Evolutionary conservation across 495 filamentous ascomycete genomes (phyloP), one percentile per base, ranked within the genome.

Genomic region (Endocarpon pusillum): DNA sequence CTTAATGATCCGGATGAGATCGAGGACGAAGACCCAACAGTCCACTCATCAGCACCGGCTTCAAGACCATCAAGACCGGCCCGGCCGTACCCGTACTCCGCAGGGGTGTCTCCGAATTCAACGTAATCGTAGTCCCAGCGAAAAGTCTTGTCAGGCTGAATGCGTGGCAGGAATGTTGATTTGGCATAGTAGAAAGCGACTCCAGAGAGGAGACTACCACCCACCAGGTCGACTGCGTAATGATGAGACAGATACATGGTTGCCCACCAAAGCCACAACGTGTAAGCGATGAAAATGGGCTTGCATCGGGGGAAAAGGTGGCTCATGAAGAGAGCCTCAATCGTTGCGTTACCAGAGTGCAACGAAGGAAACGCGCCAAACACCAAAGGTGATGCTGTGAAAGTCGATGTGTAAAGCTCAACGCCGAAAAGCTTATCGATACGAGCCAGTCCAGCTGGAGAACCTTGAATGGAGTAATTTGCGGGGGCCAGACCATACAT

Each of bases 181-280:
- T 81, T 74, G 24, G 79, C 71, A 30, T 87, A 67, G 56, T 80
- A 87, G 62, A 83, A 94, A 15, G 71, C 60, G 22, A 78, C 54
- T n/a, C 69, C 75, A 34, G 86, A 80, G 33, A 94, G 55, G 31
- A 91, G 55, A 54, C 76, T 80, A 41, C 86, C 86, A 36, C 74
- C 81, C 32, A 94, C 78, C 29, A 94, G 61, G 55, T 94, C 86
- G 29, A 94, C 79, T 30, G 86, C 86, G 47, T 94, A 94, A 55
- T 94, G 86, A 54, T 94, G 86, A 27, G 81, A 86, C 34, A 94
- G 70, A 47, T 94, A 93, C 79, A 94, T 89, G 32, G 86, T 94
- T n/a, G 86, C 77, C 86, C 86, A 94, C 78, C 81, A 92, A 47
- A 94, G 75, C 86, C 86, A 94, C 35, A 76, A 62, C 7, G 74